A percentile compares a stretch with the other conserved stretches of the same genome.
Evolutionary conservation across 2,329 filamentous ascomycete species (phyloP).

Genomic region (Plenodomus lindquistii): DNA sequence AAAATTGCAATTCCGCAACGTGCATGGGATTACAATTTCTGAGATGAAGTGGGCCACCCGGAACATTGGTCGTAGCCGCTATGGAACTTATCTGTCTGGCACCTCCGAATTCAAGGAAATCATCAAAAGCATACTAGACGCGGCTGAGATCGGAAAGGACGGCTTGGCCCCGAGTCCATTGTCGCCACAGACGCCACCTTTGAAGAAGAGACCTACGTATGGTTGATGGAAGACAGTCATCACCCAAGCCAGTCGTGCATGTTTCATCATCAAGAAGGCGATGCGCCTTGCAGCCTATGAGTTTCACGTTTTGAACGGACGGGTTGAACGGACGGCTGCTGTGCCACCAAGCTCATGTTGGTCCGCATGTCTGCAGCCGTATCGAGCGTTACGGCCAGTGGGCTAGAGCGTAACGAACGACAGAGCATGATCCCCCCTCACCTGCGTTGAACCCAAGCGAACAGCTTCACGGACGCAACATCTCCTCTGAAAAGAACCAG

Average conservation of each 20-base stretch:
- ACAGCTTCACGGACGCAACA: not conserved
- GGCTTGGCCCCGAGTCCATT: not conserved
- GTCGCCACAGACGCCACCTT: not conserved
- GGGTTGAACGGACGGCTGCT: not conserved
- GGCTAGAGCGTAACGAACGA: not conserved
- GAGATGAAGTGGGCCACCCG: conserved; percentile 25
- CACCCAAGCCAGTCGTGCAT: not conserved
- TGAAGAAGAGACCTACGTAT: conserved; percentile 4
- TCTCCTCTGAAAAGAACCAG: not conserved
- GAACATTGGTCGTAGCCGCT: not conserved
- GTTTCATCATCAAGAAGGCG: not conserved
- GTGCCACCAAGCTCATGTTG: not conserved
- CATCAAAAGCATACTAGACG: conserved; percentile 23
- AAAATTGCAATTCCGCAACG: conserved; percentile 30
- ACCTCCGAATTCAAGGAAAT: conserved; percentile 22
- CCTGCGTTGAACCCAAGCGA: not conserved
- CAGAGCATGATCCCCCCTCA: not conserved
- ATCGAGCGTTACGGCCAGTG: not conserved
- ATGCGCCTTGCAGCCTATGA: not conserved
- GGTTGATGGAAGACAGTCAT: not conserved
- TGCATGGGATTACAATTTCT: conserved; percentile 27
- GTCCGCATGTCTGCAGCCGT: not conserved
- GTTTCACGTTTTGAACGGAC: not conserved
- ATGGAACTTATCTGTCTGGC: conserved; percentile 1
- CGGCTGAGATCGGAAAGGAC: conserved; percentile 10